These are phyloP conservation scores for Globisporangium okanoganense DNA, from an alignment of 352 stramenopile genomes.

Conservation along the genomic window DNA sequence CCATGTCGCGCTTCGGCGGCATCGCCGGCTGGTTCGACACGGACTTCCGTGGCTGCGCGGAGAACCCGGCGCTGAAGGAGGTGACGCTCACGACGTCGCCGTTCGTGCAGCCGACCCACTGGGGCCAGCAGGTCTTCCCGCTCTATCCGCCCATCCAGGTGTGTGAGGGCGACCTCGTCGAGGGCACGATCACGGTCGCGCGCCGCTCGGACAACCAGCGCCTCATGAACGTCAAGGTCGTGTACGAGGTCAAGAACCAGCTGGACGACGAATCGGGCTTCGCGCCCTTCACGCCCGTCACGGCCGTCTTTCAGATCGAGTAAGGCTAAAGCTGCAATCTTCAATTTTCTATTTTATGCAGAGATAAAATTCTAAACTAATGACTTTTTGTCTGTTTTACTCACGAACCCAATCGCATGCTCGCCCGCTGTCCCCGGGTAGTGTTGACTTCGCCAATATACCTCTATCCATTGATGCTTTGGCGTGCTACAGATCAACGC, in stretches of 20 bases:
- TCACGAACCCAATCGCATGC: not conserved
- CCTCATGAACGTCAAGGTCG: conserved; percentile 88
- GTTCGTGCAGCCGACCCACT: conserved; percentile 87
- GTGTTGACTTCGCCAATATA: not conserved
- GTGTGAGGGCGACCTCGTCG: conserved; percentile 72
- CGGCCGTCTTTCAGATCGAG: conserved; percentile 83
- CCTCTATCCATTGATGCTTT: too few relatives aligned
- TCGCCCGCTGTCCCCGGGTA: not conserved
- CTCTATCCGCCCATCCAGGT: conserved; percentile 82
- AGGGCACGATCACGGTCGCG: conserved; percentile 68
- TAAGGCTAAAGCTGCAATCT: conserved; percentile 25
- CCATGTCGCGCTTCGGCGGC: conserved; percentile 88
- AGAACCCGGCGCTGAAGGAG: conserved; percentile 70
- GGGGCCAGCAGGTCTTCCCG: conserved; percentile 85
- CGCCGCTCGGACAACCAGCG: conserved; percentile 83
- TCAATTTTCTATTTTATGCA: conserved; percentile 9
- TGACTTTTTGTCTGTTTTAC: not conserved
- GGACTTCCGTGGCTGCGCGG: conserved; percentile 93
- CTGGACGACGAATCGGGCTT: conserved; percentile 52
- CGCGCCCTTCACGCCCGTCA: conserved; percentile 39
- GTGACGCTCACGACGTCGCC: conserved; percentile 91
- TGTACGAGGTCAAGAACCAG: conserved; percentile 61
- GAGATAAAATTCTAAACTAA: not conserved
- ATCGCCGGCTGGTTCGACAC: conserved; percentile 99
- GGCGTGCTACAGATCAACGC: too few relatives aligned